A percentile compares a stretch with the other conserved stretches of the same genome.
Conservation (phyloP, 2,329 filamentous ascomycete species). For the Alternaria angustiovoidea region DNA sequence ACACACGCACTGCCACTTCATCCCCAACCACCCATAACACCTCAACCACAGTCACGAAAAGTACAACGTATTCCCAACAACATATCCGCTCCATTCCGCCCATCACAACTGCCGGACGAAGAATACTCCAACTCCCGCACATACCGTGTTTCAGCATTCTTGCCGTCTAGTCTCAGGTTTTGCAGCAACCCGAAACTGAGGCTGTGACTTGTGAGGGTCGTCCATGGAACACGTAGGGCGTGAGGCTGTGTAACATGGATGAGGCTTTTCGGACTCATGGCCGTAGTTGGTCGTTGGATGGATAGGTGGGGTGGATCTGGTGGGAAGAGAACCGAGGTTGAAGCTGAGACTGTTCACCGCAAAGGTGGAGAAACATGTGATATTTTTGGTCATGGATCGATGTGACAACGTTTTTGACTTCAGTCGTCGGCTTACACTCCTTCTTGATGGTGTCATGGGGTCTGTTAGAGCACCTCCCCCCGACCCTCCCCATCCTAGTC, state of each 20-base stretch:
- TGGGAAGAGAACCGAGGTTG: neutral
- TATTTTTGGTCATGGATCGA: neutral
- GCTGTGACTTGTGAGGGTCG: neutral
- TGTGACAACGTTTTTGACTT: neutral
- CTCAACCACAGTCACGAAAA: neutral
- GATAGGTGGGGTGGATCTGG: neutral
- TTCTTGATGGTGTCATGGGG: neutral
- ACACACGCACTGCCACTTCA: neutral
- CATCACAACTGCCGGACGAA: neutral
- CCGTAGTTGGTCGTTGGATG: neutral
- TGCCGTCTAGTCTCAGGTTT: neutral
- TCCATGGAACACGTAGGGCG: neutral
- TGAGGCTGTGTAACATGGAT: neutral
- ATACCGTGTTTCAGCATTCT: neutral
- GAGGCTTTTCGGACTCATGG: neutral
- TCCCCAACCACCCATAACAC: neutral
- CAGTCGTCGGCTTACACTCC: neutral
- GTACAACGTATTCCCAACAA: neutral
- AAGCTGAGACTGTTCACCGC: neutral
- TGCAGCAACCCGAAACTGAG: conserved; percentile 1
- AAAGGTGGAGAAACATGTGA: neutral
- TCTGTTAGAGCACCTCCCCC: neutral
- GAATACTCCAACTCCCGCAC: neutral
- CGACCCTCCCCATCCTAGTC: neutral
- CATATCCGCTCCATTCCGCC: neutral